Evolutionary conservation across 179 eudicot species (phyloP).

Genomic region (Gypsophila paniculata): DNA sequence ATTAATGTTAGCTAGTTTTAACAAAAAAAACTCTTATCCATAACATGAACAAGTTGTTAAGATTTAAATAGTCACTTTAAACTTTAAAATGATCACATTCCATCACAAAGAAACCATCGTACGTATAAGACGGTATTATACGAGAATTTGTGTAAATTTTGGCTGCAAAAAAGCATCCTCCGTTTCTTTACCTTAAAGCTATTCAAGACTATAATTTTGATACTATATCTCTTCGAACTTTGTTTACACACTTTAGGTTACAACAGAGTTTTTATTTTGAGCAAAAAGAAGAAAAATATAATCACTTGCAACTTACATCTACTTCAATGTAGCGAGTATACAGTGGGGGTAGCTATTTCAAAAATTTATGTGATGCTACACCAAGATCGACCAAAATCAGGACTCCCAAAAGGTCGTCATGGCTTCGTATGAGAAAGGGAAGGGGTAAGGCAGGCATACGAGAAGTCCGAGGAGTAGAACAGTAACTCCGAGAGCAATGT

Average conservation of each 20-base stretch:
- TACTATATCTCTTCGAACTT: no score
- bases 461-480: slow-evolving; percentile 75
- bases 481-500: slow-evolving; percentile 57
- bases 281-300: neutral
- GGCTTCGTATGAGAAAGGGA: slow-evolving; percentile 56
- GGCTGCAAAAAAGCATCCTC: no score
- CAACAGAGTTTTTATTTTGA: neutral
- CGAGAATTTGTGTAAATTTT: no score
- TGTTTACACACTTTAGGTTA: neutral
- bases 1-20: no score
- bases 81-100: no score
- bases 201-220: no score
- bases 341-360: neutral
- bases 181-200: no score
- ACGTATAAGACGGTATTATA: no score
- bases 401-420: slow-evolving; percentile 37
- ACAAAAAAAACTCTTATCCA: no score
- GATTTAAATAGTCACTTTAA: no score
- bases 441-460: slow-evolving; percentile 91
- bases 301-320: neutral
- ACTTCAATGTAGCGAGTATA: neutral
- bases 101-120: no score
- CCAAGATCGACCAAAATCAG: neutral
- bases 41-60: no score
- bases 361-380: slow-evolving; percentile 22